phyloP scores from a whole-genome alignment of 2,329 filamentous ascomycete genomes.

The Neonectria hederae region DNA sequence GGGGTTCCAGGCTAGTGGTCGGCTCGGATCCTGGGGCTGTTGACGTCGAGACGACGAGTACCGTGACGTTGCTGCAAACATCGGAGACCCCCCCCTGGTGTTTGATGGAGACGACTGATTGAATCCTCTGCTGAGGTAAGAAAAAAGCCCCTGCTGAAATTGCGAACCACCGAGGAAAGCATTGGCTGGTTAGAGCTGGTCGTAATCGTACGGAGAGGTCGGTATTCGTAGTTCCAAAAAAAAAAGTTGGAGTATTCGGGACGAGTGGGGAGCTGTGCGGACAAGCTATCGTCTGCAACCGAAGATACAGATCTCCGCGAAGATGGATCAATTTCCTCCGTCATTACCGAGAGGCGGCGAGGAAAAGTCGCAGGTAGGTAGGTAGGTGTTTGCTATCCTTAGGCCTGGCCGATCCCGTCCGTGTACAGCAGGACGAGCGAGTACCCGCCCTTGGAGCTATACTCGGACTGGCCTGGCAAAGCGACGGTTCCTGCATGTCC shows the following conservation, averaged over 20 bases:
- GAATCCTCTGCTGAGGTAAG: slow-evolving; percentile 1
- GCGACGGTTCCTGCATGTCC: slow-evolving; percentile 13
- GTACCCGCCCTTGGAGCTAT: slow-evolving; percentile 3
- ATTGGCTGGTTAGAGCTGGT: not conserved
- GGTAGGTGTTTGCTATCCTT: not conserved
- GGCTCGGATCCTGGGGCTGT: slow-evolving; percentile 14
- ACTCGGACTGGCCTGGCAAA: not conserved
- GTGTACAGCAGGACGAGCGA: not conserved
- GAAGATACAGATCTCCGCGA: not conserved
- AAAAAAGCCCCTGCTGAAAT: not conserved
- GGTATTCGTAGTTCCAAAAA: not conserved
- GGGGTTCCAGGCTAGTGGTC: slow-evolving; percentile 8
- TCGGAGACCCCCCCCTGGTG: slow-evolving; percentile 6
- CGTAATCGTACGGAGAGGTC: not conserved
- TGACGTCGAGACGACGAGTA: slow-evolving; percentile 21
- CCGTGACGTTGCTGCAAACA: slow-evolving; percentile 13
- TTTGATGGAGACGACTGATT: not conserved
- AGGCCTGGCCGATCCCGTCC: not conserved
- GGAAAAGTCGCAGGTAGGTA: not conserved
- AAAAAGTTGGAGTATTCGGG: not conserved
- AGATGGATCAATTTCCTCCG: slow-evolving; percentile 4
- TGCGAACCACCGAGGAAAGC: not conserved
- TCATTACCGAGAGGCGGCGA: not conserved
- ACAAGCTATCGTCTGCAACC: not conserved
- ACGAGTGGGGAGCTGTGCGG: not conserved